Evolutionary conservation across 768 basidiomycete genomes (phyloP).

Genomic region (Leccinellum luteum): DNA sequence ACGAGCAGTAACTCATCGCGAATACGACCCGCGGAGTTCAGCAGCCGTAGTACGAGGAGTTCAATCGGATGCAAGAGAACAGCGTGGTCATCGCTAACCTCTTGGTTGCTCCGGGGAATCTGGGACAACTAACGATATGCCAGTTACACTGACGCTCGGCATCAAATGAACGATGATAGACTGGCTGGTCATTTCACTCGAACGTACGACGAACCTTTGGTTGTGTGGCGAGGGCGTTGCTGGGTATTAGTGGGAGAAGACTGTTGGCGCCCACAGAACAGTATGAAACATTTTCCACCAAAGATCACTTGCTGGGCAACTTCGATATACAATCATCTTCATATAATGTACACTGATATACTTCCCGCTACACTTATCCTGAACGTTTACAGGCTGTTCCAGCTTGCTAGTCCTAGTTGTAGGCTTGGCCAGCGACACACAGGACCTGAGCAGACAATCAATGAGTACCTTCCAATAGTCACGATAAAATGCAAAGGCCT

Average conservation of each 20-base stretch:
- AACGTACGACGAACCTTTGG: too few relatives aligned
- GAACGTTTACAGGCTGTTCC: not conserved
- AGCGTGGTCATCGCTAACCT: slow-evolving; percentile 50
- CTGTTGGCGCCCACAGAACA: not conserved
- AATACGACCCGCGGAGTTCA: slow-evolving; percentile 44
- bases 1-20: slow-evolving; percentile 45
- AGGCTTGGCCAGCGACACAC: not conserved
- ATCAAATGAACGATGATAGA: not conserved
- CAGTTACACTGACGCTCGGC: too few relatives aligned
- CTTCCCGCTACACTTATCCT: not conserved
- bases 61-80: slow-evolving; percentile 49
- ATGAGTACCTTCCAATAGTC: not conserved
- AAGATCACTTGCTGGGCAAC: too few relatives aligned
- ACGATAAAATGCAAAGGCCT: not conserved
- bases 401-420: too few relatives aligned
- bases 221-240: not conserved
- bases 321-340: not conserved
- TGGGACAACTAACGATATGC: slow-evolving; percentile 15
- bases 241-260: not conserved
- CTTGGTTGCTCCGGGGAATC: slow-evolving; percentile 30
- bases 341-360: not conserved
- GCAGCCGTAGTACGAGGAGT: slow-evolving; percentile 43
- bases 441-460: not conserved
- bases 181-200: too few relatives aligned
- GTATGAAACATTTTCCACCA: not conserved